phyloP scores from a whole-genome alignment of 805 yeast genomes.

The Myxozyma monticola region DNA sequence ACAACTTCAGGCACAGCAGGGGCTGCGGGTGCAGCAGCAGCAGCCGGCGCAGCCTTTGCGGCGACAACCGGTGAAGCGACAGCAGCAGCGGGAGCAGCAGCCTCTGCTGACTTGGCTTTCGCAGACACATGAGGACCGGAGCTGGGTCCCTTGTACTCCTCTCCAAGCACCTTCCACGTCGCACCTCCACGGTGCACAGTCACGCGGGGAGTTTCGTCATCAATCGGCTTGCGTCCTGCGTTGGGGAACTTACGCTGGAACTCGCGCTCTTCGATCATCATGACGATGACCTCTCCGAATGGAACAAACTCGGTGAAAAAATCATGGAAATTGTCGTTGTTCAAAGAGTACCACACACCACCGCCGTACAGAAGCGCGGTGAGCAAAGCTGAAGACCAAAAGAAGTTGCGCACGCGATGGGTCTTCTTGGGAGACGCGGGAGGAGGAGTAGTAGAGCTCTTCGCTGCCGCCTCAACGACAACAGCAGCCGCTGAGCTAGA shows the following conservation, averaged over 20 bases:
- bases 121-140: conserved; percentile 29
- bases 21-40: conserved; percentile 24
- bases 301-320: conserved; percentile 65
- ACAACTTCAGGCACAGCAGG: no score
- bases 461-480: conserved; percentile 1
- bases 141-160: conserved; percentile 30
- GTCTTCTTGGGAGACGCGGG: conserved; percentile 29
- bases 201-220: conserved; percentile 19
- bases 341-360: conserved; percentile 59
- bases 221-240: conserved; percentile 23
- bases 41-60: conserved; percentile 12
- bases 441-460: conserved; percentile 18
- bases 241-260: conserved; percentile 35
- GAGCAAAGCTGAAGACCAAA: conserved; percentile 33
- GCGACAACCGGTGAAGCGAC: conserved; percentile 15
- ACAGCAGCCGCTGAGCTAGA: conserved; percentile 12
- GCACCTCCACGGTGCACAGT: conserved; percentile 31
- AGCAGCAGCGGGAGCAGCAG: conserved; percentile 12
- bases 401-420: conserved; percentile 38
- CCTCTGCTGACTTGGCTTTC: conserved; percentile 1
- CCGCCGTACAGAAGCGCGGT: conserved; percentile 51
- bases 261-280: conserved; percentile 48
- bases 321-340: conserved; percentile 61
- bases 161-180: conserved; percentile 28
- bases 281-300: conserved; percentile 56